Percentiles rank a stretch among this genome's conserved stretches.
phyloP scores from a whole-genome alignment of 495 filamentous ascomycete genomes.

The Viridothelium virens region DNA sequence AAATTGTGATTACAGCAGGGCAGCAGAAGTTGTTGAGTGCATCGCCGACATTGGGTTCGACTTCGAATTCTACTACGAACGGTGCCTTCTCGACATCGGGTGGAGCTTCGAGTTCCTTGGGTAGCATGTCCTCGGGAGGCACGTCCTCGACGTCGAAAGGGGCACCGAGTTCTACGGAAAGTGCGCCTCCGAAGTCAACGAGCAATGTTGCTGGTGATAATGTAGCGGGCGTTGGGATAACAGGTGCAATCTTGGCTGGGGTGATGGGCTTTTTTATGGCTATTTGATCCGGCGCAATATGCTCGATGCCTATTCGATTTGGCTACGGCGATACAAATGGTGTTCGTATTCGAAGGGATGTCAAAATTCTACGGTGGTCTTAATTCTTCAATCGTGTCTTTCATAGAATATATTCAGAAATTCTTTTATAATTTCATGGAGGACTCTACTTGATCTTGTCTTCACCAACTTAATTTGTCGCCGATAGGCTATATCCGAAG shows the following conservation, averaged over 20 bases:
- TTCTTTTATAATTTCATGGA: too few species aligned
- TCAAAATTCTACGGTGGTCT: too few species aligned
- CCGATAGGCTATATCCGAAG: too few species aligned
- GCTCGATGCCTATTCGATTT: too few species aligned
- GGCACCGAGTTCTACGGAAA: not conserved
- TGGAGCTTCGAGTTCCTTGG: too few species aligned
- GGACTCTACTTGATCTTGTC: too few species aligned
- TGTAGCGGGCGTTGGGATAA: not conserved
- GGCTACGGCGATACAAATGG: too few species aligned
- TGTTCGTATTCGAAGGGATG: too few species aligned
- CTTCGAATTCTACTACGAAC: not conserved
- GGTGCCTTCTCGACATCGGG: not conserved
- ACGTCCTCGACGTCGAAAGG: not conserved
- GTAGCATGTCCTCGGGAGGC: too few species aligned
- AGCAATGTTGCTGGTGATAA: not conserved
- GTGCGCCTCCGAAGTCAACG: not conserved
- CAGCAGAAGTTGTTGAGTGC: not conserved
- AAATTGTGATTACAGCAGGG: not conserved
- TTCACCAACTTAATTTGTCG: too few species aligned
- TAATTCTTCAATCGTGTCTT: too few species aligned
- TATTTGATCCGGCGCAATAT: not conserved
- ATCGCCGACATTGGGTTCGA: not conserved
- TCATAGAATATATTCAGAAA: too few species aligned
- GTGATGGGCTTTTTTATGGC: not conserved
- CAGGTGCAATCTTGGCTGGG: not conserved